Conservation (phyloP, 305 asterid genomes). For the Salvia sclarea region DNA sequence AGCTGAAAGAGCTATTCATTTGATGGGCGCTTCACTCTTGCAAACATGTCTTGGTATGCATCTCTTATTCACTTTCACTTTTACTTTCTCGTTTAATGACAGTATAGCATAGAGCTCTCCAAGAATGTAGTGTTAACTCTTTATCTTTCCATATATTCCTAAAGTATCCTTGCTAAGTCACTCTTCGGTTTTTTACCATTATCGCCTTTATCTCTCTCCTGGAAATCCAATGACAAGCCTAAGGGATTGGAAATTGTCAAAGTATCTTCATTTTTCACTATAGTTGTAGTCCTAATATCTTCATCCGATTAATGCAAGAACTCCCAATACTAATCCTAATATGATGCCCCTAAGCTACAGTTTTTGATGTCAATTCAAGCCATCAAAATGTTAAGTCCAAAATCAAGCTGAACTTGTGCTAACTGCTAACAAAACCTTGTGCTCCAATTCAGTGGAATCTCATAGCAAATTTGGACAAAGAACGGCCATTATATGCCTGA, state of each 20-base stretch:
- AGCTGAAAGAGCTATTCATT: slow-evolving; percentile 74
- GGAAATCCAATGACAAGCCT: not conserved
- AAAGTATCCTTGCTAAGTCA: not conserved
- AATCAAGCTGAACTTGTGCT: slow-evolving; percentile 18
- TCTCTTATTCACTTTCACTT: slow-evolving; percentile 16
- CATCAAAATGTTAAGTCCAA: slow-evolving; percentile 12
- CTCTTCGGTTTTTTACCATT: slow-evolving; percentile 6
- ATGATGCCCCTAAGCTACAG: not conserved
- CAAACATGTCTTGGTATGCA: slow-evolving; percentile 66
- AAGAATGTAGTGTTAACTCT: not conserved
- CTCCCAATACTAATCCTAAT: not conserved
- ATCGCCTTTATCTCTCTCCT: not conserved
- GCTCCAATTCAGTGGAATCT: slow-evolving; percentile 71
- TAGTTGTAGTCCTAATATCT: not conserved
- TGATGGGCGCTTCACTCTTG: slow-evolving; percentile 86
- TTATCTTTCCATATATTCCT: slow-evolving; percentile 14
- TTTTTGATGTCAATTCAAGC: not conserved
- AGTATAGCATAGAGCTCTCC: not conserved
- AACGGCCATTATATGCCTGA: slow-evolving; percentile 79
- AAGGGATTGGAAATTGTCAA: slow-evolving; percentile 1
- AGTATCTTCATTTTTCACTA: not conserved
- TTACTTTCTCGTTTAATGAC: slow-evolving; percentile 1
- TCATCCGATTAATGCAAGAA: not conserved
- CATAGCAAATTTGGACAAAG: slow-evolving; percentile 87
- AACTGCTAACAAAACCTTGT: slow-evolving; percentile 23